Conservation (phyloP, 129 eudicot genomes). For the Silybum marianum region DNA sequence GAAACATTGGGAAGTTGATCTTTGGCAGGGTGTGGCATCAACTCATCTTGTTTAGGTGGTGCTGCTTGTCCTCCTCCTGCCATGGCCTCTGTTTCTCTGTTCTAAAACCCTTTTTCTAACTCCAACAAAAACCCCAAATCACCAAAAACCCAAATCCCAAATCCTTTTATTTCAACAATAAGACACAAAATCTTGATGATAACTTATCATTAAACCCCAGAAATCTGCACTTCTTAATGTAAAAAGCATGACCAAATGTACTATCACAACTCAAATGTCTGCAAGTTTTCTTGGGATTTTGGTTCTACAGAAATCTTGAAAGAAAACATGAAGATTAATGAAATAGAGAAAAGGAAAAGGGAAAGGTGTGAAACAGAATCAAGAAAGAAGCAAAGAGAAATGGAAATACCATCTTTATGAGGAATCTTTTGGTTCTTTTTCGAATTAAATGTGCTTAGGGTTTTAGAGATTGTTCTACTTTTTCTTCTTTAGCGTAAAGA, state of each 20-base stretch:
- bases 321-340: constrained; percentile 13
- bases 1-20: constrained; percentile 83
- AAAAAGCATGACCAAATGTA: constrained; percentile 22
- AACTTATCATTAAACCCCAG: constrained; percentile 17
- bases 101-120: constrained; percentile 11
- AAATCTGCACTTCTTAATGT: constrained; percentile 9
- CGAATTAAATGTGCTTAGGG: constrained; percentile 13
- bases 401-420: constrained; percentile 18
- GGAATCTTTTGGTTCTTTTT: constrained; percentile 34
- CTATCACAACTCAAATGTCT: constrained; percentile 5
- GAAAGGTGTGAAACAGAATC: constrained; percentile 19
- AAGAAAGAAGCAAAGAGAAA: constrained; percentile 34
- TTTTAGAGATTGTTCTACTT: constrained; percentile 16
- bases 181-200: constrained; percentile 20
- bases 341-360: background rate
- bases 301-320: constrained; percentile 14
- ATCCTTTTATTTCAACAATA: constrained; percentile 26
- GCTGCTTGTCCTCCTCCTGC: constrained; percentile 67
- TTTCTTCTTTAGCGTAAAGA: constrained; percentile 43
- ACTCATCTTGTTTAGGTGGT: constrained; percentile 76
- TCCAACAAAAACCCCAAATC: constrained; percentile 22
- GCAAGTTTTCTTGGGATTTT: background rate
- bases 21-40: constrained; percentile 72
- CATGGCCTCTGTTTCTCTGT: constrained; percentile 38
- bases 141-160: background rate